These are phyloP conservation scores for Aspergillus piperis DNA, from an alignment of 2,329 filamentous ascomycete genomes.

Conservation along the genomic window DNA sequence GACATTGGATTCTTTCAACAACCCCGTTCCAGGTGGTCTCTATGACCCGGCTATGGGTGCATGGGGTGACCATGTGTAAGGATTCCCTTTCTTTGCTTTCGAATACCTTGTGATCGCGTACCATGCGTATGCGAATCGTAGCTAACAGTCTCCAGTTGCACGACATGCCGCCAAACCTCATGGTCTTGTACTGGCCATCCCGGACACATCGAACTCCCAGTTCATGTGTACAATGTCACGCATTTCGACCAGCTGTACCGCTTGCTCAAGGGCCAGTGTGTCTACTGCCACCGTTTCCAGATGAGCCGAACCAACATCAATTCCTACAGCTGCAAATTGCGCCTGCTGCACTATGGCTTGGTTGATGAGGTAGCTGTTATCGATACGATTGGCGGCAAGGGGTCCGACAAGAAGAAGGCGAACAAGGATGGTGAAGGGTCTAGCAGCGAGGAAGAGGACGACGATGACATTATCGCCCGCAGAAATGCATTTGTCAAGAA, in stretches of 20 bases:
- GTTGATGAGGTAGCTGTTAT: conserved; percentile 66
- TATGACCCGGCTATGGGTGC: conserved; percentile 91
- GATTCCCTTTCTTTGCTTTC: conserved; percentile 18
- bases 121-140: conserved; percentile 11
- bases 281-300: conserved; percentile 86
- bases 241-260: conserved; percentile 92
- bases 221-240: conserved; percentile 92
- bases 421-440: conserved; percentile 59
- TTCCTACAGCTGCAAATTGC: conserved; percentile 78
- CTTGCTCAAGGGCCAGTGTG: conserved; percentile 81
- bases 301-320: conserved; percentile 76
- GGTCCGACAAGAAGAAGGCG: conserved; percentile 48
- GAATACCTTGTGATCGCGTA: conserved; percentile 1
- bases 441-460: conserved; percentile 64
- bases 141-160: conserved; percentile 62
- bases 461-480: conserved; percentile 54
- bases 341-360: conserved; percentile 80
- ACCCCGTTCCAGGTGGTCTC: conserved; percentile 85
- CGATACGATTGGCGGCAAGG: conserved; percentile 50
- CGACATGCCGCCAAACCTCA: conserved; percentile 85
- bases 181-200: conserved; percentile 86
- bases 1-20: conserved; percentile 90
- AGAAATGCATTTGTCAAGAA: conserved; percentile 70
- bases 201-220: conserved; percentile 92
- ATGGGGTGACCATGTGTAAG: conserved; percentile 81